Conservation (phyloP, 106 monocot species). For the Platanthera guangdongensis region DNA sequence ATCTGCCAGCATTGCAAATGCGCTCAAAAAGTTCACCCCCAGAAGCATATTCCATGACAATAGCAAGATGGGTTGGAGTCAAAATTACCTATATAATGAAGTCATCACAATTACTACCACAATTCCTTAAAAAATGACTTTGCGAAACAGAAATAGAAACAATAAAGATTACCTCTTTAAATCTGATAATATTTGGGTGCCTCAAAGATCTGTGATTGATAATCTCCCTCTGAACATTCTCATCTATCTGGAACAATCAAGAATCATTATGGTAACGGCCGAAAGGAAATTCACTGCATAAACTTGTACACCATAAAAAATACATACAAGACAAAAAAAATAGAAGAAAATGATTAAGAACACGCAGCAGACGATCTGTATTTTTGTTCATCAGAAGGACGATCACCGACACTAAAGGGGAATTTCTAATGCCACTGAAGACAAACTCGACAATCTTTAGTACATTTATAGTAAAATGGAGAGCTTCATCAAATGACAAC, state of each 20-base stretch:
- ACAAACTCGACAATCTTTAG: background rate
- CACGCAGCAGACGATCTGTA: background rate
- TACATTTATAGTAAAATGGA: background rate
- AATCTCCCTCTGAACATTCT: slow-evolving; percentile 26
- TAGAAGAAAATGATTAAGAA: background rate
- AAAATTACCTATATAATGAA: slow-evolving; percentile 12
- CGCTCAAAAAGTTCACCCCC: slow-evolving; percentile 25
- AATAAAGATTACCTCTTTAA: slow-evolving; percentile 15
- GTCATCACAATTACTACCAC: background rate
- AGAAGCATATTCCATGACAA: slow-evolving; percentile 28
- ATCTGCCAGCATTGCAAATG: slow-evolving; percentile 20
- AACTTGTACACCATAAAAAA: background rate
- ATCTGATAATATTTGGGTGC: slow-evolving; percentile 25
- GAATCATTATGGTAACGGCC: background rate
- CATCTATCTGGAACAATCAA: slow-evolving; percentile 17
- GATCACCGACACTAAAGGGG: too few relatives aligned
- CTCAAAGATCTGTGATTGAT: slow-evolving; percentile 24
- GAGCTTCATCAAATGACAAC: background rate
- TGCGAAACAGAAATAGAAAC: background rate
- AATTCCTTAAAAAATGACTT: background rate
- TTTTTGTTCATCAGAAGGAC: background rate
- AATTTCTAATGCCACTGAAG: background rate
- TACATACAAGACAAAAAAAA: background rate
- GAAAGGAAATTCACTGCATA: background rate
- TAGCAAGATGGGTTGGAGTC: slow-evolving; percentile 27